Conservation (phyloP, 75 land plant genomes). For the Pinus tabuliformis region DNA sequence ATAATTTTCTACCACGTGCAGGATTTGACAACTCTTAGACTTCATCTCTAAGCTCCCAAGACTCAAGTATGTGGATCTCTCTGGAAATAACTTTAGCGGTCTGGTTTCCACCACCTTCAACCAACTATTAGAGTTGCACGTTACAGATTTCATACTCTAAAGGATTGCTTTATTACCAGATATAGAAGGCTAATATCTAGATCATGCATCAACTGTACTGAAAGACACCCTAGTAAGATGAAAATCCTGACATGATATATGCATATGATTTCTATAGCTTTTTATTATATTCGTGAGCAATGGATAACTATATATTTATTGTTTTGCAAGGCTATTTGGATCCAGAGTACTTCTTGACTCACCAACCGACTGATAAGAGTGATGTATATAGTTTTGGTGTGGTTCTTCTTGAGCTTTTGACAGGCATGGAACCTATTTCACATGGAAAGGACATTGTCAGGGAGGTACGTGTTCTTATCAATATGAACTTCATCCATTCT, state of each 20-base stretch:
- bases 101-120: no score
- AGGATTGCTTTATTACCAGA: slow-evolving; percentile 71
- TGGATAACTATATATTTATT: slow-evolving; percentile 9
- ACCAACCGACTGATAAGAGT: slow-evolving; percentile 89
- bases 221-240: slow-evolving; percentile 90
- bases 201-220: slow-evolving; percentile 73
- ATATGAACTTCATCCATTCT: background rate
- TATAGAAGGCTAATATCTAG: slow-evolving; percentile 44
- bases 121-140: background rate
- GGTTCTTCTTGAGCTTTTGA: slow-evolving; percentile 84
- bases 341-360: slow-evolving; percentile 88
- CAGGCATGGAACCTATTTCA: slow-evolving; percentile 81
- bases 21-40: no score
- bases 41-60: no score
- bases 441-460: slow-evolving; percentile 92
- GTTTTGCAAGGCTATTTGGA: slow-evolving; percentile 87
- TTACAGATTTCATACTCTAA: slow-evolving; percentile 69
- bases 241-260: background rate
- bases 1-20: no score
- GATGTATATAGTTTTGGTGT: slow-evolving; percentile 98
- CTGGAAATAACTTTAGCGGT: no score
- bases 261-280: background rate
- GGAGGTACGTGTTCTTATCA: slow-evolving; percentile 50
- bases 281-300: background rate
- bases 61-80: no score